A percentile compares a stretch with the other conserved stretches of the same genome.
phyloP scores from a whole-genome alignment of 2,329 filamentous ascomycete species.

The Ophiostoma montium region DNA sequence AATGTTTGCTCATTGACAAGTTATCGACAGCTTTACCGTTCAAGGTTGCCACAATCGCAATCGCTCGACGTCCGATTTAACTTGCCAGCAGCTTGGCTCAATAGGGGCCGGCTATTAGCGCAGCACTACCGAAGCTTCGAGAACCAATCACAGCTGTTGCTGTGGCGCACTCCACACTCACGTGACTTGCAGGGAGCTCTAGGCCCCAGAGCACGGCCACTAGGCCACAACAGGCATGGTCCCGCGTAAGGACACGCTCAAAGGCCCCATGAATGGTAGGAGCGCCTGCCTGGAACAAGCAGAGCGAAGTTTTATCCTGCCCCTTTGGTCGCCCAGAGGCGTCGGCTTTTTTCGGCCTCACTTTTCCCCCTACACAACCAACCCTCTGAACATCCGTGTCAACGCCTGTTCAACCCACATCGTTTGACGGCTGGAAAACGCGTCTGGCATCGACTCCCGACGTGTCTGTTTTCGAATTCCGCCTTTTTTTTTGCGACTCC shows the following conservation, averaged over 20 bases:
- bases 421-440: conserved; percentile 27
- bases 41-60: too few species aligned
- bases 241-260: conserved; percentile 12
- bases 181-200: conserved; percentile 1
- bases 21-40: too few species aligned
- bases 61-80: not conserved
- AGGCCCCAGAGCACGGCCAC: conserved; percentile 14
- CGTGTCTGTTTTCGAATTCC: conserved; percentile 14
- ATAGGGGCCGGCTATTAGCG: not conserved
- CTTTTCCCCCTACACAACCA: conserved; percentile 26
- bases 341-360: conserved; percentile 7
- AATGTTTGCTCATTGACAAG: too few species aligned
- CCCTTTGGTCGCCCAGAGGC: conserved; percentile 14
- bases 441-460: conserved; percentile 29
- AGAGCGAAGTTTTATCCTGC: conserved; percentile 29
- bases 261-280: conserved; percentile 7
- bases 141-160: conserved; percentile 5
- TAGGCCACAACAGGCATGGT: conserved; percentile 19
- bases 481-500: conserved; percentile 4
- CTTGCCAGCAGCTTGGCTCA: not conserved
- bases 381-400: conserved; percentile 13
- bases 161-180: not conserved
- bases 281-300: conserved; percentile 17
- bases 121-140: not conserved
- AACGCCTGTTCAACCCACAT: conserved; percentile 23